A percentile compares a stretch with the other conserved stretches of the same genome.
Evolutionary conservation across 148 eudicot species (phyloP).

Genomic region (Vaccinium darrowii): DNA sequence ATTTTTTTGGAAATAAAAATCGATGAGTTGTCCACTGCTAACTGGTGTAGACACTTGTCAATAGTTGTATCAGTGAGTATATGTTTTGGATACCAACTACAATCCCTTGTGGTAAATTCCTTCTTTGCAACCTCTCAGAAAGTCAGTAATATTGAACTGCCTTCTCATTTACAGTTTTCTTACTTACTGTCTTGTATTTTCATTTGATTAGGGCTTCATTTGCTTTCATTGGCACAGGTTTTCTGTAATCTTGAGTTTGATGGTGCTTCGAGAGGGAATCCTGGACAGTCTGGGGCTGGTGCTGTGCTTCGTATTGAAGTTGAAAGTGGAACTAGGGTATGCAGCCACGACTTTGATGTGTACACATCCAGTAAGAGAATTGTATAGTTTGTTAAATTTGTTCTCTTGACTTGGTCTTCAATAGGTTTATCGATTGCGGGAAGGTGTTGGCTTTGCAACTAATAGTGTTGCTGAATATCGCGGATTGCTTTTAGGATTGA

Average conservation of each 20-base stretch:
- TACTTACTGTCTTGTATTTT: background rate
- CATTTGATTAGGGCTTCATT: background rate
- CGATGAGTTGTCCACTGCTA: background rate
- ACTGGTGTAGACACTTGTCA: background rate
- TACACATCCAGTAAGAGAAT: background rate
- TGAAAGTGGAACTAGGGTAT: constrained; percentile 47
- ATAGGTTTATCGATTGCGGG: constrained; percentile 66
- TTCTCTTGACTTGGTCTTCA: constrained; percentile 17
- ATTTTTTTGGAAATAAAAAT: background rate
- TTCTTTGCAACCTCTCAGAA: background rate
- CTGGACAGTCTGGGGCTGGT: constrained; percentile 92
- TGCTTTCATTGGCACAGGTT: constrained; percentile 27
- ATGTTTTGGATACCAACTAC: background rate
- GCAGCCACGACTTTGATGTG: background rate
- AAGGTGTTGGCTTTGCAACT: constrained; percentile 86
- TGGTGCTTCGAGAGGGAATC: constrained; percentile 95
- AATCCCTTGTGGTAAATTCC: background rate
- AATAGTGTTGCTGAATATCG: constrained; percentile 93
- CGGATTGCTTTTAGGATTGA: constrained; percentile 69
- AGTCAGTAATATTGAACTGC: background rate
- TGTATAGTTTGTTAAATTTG: background rate
- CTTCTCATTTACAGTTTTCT: background rate
- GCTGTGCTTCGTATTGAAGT: constrained; percentile 69
- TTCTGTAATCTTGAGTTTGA: constrained; percentile 79
- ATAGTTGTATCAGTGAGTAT: background rate